phyloP scores from a whole-genome alignment of 768 basidiomycete species.

The Mycena belliarum region DNA sequence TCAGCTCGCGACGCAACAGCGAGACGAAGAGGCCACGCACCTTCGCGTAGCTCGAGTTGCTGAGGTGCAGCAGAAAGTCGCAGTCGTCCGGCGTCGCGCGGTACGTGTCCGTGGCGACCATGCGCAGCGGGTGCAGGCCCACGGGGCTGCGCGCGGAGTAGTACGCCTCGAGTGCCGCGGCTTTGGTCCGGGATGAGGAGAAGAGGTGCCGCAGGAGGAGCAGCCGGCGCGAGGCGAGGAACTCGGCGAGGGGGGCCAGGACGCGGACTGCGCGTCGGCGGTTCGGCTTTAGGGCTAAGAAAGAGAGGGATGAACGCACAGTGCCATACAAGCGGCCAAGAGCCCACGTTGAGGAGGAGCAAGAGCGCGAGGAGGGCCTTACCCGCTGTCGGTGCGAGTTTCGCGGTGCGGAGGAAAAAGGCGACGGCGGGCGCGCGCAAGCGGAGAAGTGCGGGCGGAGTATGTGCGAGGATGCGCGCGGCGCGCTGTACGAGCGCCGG shows the following conservation, averaged over 20 bases:
- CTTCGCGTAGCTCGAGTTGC: constrained; percentile 68
- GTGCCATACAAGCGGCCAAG: constrained; percentile 17
- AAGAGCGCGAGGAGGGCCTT: too few species aligned
- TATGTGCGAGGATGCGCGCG: too few species aligned
- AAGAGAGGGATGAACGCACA: background rate
- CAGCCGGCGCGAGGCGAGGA: constrained; percentile 7
- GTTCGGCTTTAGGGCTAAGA: too few species aligned
- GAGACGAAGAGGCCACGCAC: background rate
- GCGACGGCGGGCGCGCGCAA: too few species aligned
- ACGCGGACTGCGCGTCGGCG: background rate
- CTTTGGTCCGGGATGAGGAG: constrained; percentile 31
- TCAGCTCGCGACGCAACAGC: background rate
- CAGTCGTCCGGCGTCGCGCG: constrained; percentile 54
- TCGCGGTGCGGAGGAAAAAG: too few species aligned
- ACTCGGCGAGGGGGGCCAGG: background rate
- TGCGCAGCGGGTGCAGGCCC: constrained; percentile 56
- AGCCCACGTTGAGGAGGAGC: constrained; percentile 8
- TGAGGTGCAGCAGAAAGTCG: constrained; percentile 75
- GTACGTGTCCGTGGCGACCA: constrained; percentile 34
- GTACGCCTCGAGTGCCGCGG: constrained; percentile 26
- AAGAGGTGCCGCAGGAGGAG: constrained; percentile 35
- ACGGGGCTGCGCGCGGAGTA: constrained; percentile 35
- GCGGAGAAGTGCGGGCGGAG: too few species aligned
- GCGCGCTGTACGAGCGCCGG: too few species aligned
- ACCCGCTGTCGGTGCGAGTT: too few species aligned